Percentiles rank a stretch among this genome's conserved stretches.
These are phyloP conservation scores for Cerioporus squamosus DNA, from an alignment of 1,284 basidiomycete genomes.

Conservation along the genomic window DNA sequence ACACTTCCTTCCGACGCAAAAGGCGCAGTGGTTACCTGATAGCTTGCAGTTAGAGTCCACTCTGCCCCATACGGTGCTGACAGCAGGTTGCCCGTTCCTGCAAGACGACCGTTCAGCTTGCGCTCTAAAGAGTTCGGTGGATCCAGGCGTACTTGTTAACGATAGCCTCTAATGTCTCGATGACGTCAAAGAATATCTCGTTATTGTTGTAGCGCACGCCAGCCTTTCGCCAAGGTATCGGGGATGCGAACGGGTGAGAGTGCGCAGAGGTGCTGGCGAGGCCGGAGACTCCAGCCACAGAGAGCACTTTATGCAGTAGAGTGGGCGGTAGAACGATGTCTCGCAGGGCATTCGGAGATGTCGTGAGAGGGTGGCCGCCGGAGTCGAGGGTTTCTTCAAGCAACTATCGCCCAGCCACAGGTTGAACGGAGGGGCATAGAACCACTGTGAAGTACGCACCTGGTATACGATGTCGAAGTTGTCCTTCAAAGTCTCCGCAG, in stretches of 20 bases:
- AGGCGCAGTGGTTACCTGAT: conserved; percentile 57
- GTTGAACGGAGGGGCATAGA: neutral
- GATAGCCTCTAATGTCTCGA: conserved; percentile 83
- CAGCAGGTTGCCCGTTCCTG: conserved; percentile 78
- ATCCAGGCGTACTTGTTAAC: conserved; percentile 75
- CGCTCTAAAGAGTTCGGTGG: neutral
- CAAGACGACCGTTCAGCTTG: neutral
- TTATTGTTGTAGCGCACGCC: conserved; percentile 88
- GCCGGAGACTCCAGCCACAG: conserved; percentile 56
- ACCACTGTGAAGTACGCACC: conserved; percentile 45
- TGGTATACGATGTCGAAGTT: conserved; percentile 98
- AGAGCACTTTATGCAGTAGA: conserved; percentile 74
- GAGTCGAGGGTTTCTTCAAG: conserved; percentile 95
- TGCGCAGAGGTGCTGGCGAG: conserved; percentile 38
- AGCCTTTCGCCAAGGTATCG: conserved; percentile 92
- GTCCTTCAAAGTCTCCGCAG: conserved; percentile 80
- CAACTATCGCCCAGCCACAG: conserved; percentile 52
- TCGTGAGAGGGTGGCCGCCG: conserved; percentile 92
- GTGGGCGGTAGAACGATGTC: conserved; percentile 93
- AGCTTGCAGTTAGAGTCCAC: conserved; percentile 84
- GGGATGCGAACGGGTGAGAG: conserved; percentile 84
- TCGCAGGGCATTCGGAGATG: conserved; percentile 89
- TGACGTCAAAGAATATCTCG: conserved; percentile 93
- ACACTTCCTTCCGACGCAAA: neutral
- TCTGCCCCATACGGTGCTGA: conserved; percentile 78